Conservation (phyloP, 805 yeast species). For the Ogataea pini region DNA sequence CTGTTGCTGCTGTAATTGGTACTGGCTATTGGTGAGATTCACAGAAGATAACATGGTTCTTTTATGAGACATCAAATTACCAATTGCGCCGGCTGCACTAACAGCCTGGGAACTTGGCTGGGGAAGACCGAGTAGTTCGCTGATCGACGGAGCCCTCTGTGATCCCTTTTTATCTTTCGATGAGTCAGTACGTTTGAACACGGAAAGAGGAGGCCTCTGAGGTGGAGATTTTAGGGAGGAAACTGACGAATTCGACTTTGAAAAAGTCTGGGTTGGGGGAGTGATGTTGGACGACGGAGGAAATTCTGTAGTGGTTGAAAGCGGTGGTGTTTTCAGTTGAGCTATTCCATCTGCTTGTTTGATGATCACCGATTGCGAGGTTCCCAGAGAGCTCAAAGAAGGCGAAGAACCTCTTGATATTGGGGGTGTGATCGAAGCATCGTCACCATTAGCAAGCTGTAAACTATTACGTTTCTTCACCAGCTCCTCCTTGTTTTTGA, state of each 20-base stretch:
- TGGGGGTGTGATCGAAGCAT: constrained; percentile 27
- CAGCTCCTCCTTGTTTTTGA: constrained; percentile 37
- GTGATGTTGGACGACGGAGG: neutral
- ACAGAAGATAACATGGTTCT: constrained; percentile 27
- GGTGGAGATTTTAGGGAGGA: neutral
- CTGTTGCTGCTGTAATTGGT: constrained; percentile 30
- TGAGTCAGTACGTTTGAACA: constrained; percentile 8
- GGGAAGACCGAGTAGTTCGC: constrained; percentile 31
- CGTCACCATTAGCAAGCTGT: constrained; percentile 29
- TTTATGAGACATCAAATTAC: constrained; percentile 33
- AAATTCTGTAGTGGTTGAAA: constrained; percentile 17
- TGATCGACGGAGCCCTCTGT: constrained; percentile 28
- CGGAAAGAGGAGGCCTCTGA: neutral
- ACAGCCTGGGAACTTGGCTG: constrained; percentile 37
- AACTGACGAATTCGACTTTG: constrained; percentile 3
- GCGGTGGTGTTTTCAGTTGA: constrained; percentile 21
- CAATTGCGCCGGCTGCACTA: constrained; percentile 39
- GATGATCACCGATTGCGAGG: constrained; percentile 19
- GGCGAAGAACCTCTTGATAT: constrained; percentile 26
- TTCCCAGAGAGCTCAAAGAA: constrained; percentile 23
- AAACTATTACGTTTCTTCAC: constrained; percentile 28
- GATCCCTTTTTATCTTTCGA: constrained; percentile 12
- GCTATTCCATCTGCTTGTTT: neutral
- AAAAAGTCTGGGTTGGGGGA: neutral
- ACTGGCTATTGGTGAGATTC: constrained; percentile 19